Evolutionary conservation across 2,329 filamentous ascomycete species (phyloP).

Genomic region (Laburnicola sp.): DNA sequence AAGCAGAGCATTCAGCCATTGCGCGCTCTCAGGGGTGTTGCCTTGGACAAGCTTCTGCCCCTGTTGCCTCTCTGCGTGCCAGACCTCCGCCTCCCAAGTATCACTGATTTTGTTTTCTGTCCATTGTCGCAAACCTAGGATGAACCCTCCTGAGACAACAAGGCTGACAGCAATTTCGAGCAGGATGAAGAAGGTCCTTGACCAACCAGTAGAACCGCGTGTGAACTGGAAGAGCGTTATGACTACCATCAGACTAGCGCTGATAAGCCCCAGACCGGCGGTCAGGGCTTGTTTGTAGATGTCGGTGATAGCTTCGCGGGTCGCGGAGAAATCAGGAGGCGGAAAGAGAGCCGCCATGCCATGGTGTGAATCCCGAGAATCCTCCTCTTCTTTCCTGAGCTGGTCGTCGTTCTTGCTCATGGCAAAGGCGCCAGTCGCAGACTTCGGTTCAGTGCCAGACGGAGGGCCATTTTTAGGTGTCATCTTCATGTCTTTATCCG

Average conservation of each 20-base stretch:
- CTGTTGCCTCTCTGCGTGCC: conserved; percentile 64
- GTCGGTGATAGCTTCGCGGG: conserved; percentile 49
- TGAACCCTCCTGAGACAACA: conserved; percentile 36
- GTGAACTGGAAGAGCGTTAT: conserved; percentile 42
- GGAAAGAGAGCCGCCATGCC: conserved; percentile 58
- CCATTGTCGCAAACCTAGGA: conserved; percentile 61
- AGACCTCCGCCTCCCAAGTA: conserved; percentile 70
- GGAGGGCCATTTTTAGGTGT: conserved; percentile 52
- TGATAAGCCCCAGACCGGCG: conserved; percentile 33
- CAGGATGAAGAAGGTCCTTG: conserved; percentile 32
- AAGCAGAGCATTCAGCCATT: conserved; percentile 72
- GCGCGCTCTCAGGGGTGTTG: conserved; percentile 64
- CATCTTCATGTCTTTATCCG: conserved; percentile 61
- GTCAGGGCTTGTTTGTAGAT: conserved; percentile 51
- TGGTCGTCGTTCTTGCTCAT: conserved; percentile 51
- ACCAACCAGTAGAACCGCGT: conserved; percentile 35
- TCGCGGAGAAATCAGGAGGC: conserved; percentile 54
- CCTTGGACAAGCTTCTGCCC: conserved; percentile 53
- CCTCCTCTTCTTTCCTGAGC: conserved; percentile 49
- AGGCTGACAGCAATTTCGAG: conserved; percentile 34
- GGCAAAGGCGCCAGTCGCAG: conserved; percentile 51
- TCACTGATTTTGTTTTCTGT: conserved; percentile 62
- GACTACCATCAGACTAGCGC: conserved; percentile 37
- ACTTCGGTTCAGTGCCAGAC: conserved; percentile 45
- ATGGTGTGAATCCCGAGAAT: conserved; percentile 49